phyloP scores from a whole-genome alignment of 768 basidiomycete genomes.

The Hydnomerulius pinastri region DNA sequence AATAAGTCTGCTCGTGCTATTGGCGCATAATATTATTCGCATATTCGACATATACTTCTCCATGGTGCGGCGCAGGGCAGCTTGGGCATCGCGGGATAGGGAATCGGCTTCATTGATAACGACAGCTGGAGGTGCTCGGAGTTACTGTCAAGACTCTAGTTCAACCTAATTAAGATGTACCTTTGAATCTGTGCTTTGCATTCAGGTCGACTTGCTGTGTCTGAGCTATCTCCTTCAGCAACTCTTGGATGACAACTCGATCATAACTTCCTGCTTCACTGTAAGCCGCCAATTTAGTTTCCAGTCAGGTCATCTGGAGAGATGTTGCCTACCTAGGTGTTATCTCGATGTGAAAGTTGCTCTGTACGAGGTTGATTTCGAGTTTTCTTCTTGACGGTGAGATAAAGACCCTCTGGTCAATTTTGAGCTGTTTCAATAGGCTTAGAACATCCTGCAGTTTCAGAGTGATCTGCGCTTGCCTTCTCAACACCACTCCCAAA shows the following conservation, averaged over 20 bases:
- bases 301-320: background rate
- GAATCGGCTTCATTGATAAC: slow-evolving; percentile 98
- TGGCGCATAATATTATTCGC: slow-evolving; percentile 94
- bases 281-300: slow-evolving; percentile 9
- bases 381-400: slow-evolving; percentile 93
- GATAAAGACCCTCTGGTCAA: slow-evolving; percentile 94
- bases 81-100: slow-evolving; percentile 93
- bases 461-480: slow-evolving; percentile 41
- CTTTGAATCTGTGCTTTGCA: slow-evolving; percentile 96
- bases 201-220: slow-evolving; percentile 97
- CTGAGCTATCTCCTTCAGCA: slow-evolving; percentile 97
- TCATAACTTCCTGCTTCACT: slow-evolving; percentile 98
- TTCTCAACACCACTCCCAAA: slow-evolving; percentile 94
- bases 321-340: slow-evolving; percentile 77
- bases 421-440: slow-evolving; percentile 75
- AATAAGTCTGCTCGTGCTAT: slow-evolving; percentile 93
- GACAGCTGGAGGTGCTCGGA: slow-evolving; percentile 63
- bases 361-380: slow-evolving; percentile 96
- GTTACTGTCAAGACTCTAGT: background rate
- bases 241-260: slow-evolving; percentile 92
- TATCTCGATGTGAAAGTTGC: slow-evolving; percentile 97
- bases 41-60: slow-evolving; percentile 99
- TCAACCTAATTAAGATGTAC: slow-evolving; percentile 38
- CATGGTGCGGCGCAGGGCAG: slow-evolving; percentile 96
- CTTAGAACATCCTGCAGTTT: background rate